Conservation (phyloP, 1,139 yeast genomes). For the Geotrichum restrictum region DNA sequence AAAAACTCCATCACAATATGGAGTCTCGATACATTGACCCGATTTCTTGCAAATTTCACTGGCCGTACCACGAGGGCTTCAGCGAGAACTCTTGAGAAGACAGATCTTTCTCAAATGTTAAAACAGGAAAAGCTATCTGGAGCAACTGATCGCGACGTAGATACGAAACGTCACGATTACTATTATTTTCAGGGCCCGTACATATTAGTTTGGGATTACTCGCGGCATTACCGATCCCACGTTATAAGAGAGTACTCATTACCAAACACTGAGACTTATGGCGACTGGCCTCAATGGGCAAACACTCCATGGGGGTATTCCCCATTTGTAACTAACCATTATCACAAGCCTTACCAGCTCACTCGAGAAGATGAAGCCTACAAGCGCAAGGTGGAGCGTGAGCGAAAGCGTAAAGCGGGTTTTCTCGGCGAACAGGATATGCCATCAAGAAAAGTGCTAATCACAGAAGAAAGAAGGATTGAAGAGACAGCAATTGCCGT, state of each 20-base stretch:
- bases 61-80: slow-evolving; percentile 33
- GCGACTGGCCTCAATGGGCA: slow-evolving; percentile 50
- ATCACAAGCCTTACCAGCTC: slow-evolving; percentile 2
- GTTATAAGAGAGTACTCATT: slow-evolving; percentile 74
- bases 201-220: slow-evolving; percentile 74
- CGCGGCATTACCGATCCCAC: slow-evolving; percentile 76
- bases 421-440: slow-evolving; percentile 13
- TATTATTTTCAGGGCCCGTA: slow-evolving; percentile 76
- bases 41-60: slow-evolving; percentile 74
- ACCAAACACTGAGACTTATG: slow-evolving; percentile 45
- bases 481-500: slow-evolving; percentile 1
- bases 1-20: slow-evolving; percentile 67
- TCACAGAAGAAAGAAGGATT: slow-evolving; percentile 4
- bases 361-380: slow-evolving; percentile 13
- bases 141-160: slow-evolving; percentile 84
- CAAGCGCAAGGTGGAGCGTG: slow-evolving; percentile 16
- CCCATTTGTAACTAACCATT: slow-evolving; percentile 46
- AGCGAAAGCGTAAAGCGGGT: slow-evolving; percentile 19
- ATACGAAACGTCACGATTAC: slow-evolving; percentile 77
- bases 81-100: slow-evolving; percentile 26
- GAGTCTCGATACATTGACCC: slow-evolving; percentile 78
- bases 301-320: slow-evolving; percentile 50
- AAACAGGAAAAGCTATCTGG: slow-evolving; percentile 83
- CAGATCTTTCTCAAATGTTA: slow-evolving; percentile 57
- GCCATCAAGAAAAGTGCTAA: slow-evolving; percentile 12